Evolutionary conservation across 2,329 filamentous ascomycete genomes (phyloP), one percentile per base, ranked within the genome.

Genomic region (Exserohilum rostratum): DNA sequence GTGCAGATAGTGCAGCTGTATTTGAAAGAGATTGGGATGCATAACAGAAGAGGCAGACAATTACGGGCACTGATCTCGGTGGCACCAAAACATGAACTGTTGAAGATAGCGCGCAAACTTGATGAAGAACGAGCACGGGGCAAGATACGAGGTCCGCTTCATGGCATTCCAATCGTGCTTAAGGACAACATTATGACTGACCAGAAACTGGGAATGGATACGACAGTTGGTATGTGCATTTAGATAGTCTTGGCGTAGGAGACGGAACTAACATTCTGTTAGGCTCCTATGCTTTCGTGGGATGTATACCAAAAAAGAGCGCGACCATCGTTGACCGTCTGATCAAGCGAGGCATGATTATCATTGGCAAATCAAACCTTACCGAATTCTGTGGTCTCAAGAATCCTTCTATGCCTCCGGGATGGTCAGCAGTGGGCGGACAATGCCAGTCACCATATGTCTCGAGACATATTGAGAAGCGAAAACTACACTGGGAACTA

Each of bases 161-260:
- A 79, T 60, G 77, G 77, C 5, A 77, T 78, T 44, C 76, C 77
- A 0, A 71, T 79, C 40, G 68, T 79, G 1, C 35, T 78, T 11
- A 78, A 80, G 57, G 77, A 79, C 49, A 74, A 76, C 42, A 75
- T 78, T 33, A 72, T 76, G 61, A 77, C 76, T 4, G 67, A 73
- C 44, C 60, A 62, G 6, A 68, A 64, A 17, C 53, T 76, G 30
- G 76, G 75, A 1, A 73, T 79, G 73, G 70, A 73, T 30, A 78
- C 77, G 3, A 78, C 76, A 18, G 76, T 73, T 17, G 77, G 77
- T 63, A 67, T 52, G 52, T 66, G 38, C 10, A 10, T 15, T 17
- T 31, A 33, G 13, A 3, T 15, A 39, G 27, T 6, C 11, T 13
- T 3, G 25, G 20, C 12, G 10, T 11, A 3, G 27, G 3, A 15